Base-by-base conservation (phyloP, 2,329 filamentous ascomycete genomes). In the Nemania diffusa region DNA sequence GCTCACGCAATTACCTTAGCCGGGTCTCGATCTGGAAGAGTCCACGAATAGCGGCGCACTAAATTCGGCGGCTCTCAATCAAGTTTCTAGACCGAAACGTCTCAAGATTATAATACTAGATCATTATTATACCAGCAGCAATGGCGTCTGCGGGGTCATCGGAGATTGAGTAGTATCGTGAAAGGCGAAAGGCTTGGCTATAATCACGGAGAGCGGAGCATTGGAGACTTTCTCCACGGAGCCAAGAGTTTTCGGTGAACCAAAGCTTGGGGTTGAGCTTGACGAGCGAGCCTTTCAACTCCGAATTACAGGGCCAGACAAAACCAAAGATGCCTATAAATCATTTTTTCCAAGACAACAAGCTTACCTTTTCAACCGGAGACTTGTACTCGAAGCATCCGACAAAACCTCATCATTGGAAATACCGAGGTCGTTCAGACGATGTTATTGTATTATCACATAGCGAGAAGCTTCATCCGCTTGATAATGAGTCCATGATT, bases 11-110 rank as follows among this genome's bases (percentile, higher is more conserved):
- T 59, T 11, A 44, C 26, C 32, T 52, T n/a, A 17, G 3, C 48
- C 48, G 34, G 22, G 26, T 5, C 17, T 52, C 9, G 20, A 51
- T 34, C 26, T 60, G 32, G 50, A 20, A 46, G 58, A 55, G 46
- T 67, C 64, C 56, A 50, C 64, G 57, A 67, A 64, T 59, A 42
- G 40, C 42, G 26, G 52, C 22, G 48, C 50, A 51, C 17, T 37
- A 34, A 56, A 46, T 17, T 46, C 57, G 13, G 50, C 34, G 22
- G 9, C 34, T 51, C 8, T 56, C 6, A 7, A 17, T 13, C 17
- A 42, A 29, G 52, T 20, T 44, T 26, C 42, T 22, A 4, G 32
- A 17, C 6, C 9, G 9, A 22, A 32, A 20, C 13, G 20, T 24
- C n/a, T n/a, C n/a, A n/a, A 20, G 29, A 42, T 26, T 7, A 9